phyloP scores from a whole-genome alignment of 768 basidiomycete species.

The Mycena latifolia region DNA sequence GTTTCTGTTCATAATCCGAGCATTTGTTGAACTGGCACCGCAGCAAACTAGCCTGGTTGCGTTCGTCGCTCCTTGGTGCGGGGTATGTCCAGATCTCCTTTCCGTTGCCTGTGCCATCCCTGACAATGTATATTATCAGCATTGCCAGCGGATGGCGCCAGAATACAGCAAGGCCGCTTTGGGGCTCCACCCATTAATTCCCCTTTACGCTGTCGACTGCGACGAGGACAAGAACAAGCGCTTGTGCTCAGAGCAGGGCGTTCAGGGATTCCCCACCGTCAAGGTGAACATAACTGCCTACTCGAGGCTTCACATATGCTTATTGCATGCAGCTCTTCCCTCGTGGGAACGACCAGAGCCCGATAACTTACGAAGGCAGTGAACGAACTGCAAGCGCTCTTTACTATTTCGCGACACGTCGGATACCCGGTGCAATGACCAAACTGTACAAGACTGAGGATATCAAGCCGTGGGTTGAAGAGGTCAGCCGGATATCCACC shows the following conservation, averaged over 20 bases:
- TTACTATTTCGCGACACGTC: constrained; percentile 80
- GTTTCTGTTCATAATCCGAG: constrained; percentile 2
- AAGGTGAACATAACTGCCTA: constrained; percentile 62
- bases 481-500: constrained; percentile 49
- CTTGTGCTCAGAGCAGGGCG: constrained; percentile 86
- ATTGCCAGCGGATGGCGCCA: constrained; percentile 89
- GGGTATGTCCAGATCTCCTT: constrained; percentile 54
- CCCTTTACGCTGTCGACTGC: constrained; percentile 94
- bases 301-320: constrained; percentile 6
- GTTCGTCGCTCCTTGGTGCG: constrained; percentile 97
- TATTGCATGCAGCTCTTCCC: constrained; percentile 75
- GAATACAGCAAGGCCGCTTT: constrained; percentile 88
- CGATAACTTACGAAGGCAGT: constrained; percentile 73
- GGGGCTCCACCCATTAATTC: constrained; percentile 84
- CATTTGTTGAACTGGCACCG: not conserved
- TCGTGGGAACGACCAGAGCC: constrained; percentile 70
- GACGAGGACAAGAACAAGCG: constrained; percentile 85
- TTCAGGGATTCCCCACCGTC: constrained; percentile 94
- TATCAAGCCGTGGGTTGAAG: constrained; percentile 75
- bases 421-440: constrained; percentile 79
- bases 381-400: constrained; percentile 81
- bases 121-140: constrained; percentile 54
- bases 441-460: constrained; percentile 68
- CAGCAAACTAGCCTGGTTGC: constrained; percentile 86
- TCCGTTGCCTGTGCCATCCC: constrained; percentile 4